Evolutionary conservation across 495 filamentous ascomycete genomes (phyloP), one percentile per base, ranked within the genome.

Genomic region (Neurospora sp.): DNA sequence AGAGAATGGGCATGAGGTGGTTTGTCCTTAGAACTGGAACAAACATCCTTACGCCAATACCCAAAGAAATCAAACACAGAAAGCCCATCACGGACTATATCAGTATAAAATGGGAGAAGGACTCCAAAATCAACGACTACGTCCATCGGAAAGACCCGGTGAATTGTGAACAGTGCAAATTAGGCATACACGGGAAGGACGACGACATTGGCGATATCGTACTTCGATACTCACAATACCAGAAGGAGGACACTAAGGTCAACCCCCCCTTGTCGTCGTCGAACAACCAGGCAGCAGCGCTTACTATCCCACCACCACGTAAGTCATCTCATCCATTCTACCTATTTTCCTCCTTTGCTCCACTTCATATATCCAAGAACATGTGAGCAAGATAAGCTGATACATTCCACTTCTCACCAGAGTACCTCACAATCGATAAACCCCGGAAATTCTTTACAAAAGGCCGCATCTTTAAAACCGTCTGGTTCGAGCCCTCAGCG

Each of bases 371-470:
- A 9, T 9, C 39, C 8, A 40, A 10, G 3, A 9, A 40, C 39
- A 40, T 10, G 39, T 40, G 39, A 10, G 41, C 3, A 31, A 31
- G 31, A 31, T 42, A 42, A 42, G 59, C 59, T 68, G 59, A 68
- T n/a, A 27, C 22, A 27, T 35, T 31, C 31, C 41, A n/a, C 17
- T 16, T 4, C 5, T n/a, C 1, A 45, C 3, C 53, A 78, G 76
- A 40, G 37, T 80, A 79, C 75, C 22, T 76, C 40, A 48, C 69
- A 37, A 70, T 76, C 38, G 48, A 76, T 45, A 82, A 80, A 42
- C 78, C 78, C 38, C 81, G 81, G 70, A 83, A 82, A 74, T 84
- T 85, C 81, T 79, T 82, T 74, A 75, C 75, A 68, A 53, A 77
- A 7, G 80, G 80, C 0, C 79, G 79, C 65, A 79, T 81, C 73